A percentile compares a stretch with the other conserved stretches of the same genome.
Evolutionary conservation across 2,329 filamentous ascomycete genomes (phyloP).

Genomic region (Ceratocystiopsis sp.): DNA sequence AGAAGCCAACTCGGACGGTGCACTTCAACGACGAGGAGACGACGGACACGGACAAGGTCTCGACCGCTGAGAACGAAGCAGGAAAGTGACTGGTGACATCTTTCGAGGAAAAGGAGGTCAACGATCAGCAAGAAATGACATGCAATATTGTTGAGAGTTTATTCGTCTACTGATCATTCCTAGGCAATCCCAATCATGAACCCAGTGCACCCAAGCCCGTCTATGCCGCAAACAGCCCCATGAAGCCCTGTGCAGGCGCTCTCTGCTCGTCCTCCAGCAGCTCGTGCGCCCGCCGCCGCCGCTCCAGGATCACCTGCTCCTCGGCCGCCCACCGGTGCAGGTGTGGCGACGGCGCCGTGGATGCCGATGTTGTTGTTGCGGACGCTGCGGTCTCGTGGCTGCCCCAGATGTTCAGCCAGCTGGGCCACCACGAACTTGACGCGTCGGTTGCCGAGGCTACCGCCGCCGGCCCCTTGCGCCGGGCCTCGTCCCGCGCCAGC

Average conservation of each 20-base stretch:
- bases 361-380: conserved; percentile 17
- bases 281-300: conserved; percentile 32
- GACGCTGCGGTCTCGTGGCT: conserved; percentile 14
- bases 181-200: too few species aligned
- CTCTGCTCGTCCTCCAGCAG: conserved; percentile 31
- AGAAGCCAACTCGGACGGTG: too few species aligned
- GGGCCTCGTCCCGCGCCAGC: conserved; percentile 35
- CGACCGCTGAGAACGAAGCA: too few species aligned
- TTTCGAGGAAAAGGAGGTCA: too few species aligned
- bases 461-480: background rate
- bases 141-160: too few species aligned
- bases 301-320: conserved; percentile 34
- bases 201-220: too few species aligned
- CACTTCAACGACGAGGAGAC: too few species aligned
- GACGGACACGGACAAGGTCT: too few species aligned
- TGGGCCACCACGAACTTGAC: too few species aligned
- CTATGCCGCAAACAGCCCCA: conserved; percentile 6
- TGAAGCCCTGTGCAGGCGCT: conserved; percentile 13
- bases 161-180: too few species aligned
- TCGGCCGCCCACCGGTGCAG: conserved; percentile 37
- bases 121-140: too few species aligned
- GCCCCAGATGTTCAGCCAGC: conserved; percentile 25
- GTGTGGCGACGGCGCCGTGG: conserved; percentile 14
- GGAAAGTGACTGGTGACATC: too few species aligned
- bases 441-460: conserved; percentile 2